Base-by-base conservation (phyloP, 768 basidiomycete species). In the Cystobasidium ongulense region DNA sequence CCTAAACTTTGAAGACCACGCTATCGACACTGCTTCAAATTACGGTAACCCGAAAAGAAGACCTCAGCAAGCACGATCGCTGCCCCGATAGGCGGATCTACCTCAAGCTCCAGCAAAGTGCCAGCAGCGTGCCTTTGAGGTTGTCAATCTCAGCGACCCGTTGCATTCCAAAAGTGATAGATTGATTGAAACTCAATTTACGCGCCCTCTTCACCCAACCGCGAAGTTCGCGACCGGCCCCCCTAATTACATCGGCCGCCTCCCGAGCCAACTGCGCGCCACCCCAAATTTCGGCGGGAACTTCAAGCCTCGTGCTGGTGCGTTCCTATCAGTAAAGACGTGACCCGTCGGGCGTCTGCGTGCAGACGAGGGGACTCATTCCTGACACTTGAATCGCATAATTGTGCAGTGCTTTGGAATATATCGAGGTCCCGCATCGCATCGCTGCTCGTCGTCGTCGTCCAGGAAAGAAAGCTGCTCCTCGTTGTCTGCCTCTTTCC, bases 381-480 rank as follows among this genome's bases (percentile, higher is more conserved):
- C 57, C 57, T 59, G 57, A 59, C 57, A 59, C 57, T 59, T 59
- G 57, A 59, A 59, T 59, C 57, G 57, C 57, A 29, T 59, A 35
- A 29, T 59, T 27, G 33, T 5, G 25, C 15, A 27, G 57, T 35
- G 33, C 29, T 21, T 23, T 59, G 15, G 23, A 59, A 59, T 35
- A 59, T 35, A 35, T 59, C 33, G 5, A 59, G 57, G 33, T 59
- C 33, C 57, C 33, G 25, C 57, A 59, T 59, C 57, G 33, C 25
- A 21, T 59, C 17, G 17, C 27, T 59, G 25, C 57, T 59, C 33
- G 57, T 59, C 43, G 13, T 13, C 43, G n/a, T 46, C 57, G 33
- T 59, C 33, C 57, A 59, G 57, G 29, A 35, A 23, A 59, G 57
- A 46, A n/a, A 46, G 43, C 13, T 13, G n/a, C 13, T 13, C 13